Evolutionary conservation across 2,329 filamentous ascomycete species (phyloP), one percentile per base, ranked within the genome.

Genomic region (Pseudogymnoascus destructans): DNA sequence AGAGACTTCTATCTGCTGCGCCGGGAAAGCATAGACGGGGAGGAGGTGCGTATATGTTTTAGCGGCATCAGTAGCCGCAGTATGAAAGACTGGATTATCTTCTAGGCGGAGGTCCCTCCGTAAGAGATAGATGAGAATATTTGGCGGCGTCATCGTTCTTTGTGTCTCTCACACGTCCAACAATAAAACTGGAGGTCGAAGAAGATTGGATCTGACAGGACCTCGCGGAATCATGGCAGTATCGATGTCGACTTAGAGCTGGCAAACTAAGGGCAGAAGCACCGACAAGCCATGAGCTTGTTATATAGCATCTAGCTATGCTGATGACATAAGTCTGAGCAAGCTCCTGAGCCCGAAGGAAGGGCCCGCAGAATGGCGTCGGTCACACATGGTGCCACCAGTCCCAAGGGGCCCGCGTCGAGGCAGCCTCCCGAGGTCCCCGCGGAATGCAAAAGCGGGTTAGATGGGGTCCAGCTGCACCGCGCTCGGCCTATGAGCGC

Each of bases 31-130:
- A 66, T 84, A 88, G 38, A 89, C 71, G 6, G 87, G 87, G 1
- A 92, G 73, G 1, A 91, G 68, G 67, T 91, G 85, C 1, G 84
- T 87, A 13, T 56, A 56, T 15, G 71, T 70, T 68, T 60, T 72
- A 70, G 30, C 67, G 66, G 62, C 74, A 64, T 17, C 70, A 62
- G 73, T 80, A 60, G 73, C 73, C 55, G 79, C 73, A 65, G 71
- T 77, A 66, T 88, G 76, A 17, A 92, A 77, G 40, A 90, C 76
- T 0, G 86, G 86, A 66, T 91, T 91, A 70, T 92, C 87, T 25
- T 79, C 75, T 23, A 87, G 74, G 61, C 88, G 84, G 17, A 90
- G 75, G 68, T 92, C 88, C 63, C 84, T 81, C 46, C 87, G 81
- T 33, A 91, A 70, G 19, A 91, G 69, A 66, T 89, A 90, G 58